phyloP scores from a whole-genome alignment of 2,329 filamentous ascomycete species.

The Neocatenulostroma microsporum region DNA sequence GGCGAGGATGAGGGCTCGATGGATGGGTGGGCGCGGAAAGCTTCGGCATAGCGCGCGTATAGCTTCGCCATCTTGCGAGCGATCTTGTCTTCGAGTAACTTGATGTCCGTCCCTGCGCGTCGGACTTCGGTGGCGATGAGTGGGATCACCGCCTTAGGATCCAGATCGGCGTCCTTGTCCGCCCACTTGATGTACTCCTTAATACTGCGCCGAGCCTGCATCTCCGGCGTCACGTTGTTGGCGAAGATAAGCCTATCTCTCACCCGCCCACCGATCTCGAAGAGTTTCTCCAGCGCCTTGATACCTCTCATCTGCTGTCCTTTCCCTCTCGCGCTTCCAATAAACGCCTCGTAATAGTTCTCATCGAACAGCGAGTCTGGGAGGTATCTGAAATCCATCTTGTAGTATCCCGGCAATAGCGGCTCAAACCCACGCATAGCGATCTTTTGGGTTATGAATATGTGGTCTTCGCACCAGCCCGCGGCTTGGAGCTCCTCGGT shows the following conservation, averaged over 20 bases:
- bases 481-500: conserved; percentile 17
- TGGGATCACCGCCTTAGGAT: conserved; percentile 29
- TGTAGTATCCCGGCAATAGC: conserved; percentile 46
- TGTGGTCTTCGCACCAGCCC: conserved; percentile 47
- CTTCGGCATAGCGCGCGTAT: conserved; percentile 35
- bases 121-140: conserved; percentile 41
- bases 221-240: conserved; percentile 13
- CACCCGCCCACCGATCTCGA: conserved; percentile 45
- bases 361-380: conserved; percentile 46
- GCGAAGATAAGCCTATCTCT: conserved; percentile 41
- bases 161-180: conserved; percentile 41
- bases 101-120: conserved; percentile 32
- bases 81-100: conserved; percentile 35
- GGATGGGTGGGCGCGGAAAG: conserved; percentile 24
- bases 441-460: conserved; percentile 46
- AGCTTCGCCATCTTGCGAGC: conserved; percentile 38
- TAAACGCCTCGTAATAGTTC: conserved; percentile 36
- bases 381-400: conserved; percentile 47
- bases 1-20: conserved; percentile 20
- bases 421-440: conserved; percentile 51
- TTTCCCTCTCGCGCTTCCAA: conserved; percentile 35
- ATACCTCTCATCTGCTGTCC: conserved; percentile 47
- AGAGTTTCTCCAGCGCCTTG: conserved; percentile 43
- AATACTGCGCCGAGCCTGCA: conserved; percentile 17
- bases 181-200: conserved; percentile 48